A percentile compares a stretch with the other conserved stretches of the same genome.
These are phyloP conservation scores for Fusarium sterilihyphosum DNA, from an alignment of 2,329 filamentous ascomycete species.

Conservation along the genomic window DNA sequence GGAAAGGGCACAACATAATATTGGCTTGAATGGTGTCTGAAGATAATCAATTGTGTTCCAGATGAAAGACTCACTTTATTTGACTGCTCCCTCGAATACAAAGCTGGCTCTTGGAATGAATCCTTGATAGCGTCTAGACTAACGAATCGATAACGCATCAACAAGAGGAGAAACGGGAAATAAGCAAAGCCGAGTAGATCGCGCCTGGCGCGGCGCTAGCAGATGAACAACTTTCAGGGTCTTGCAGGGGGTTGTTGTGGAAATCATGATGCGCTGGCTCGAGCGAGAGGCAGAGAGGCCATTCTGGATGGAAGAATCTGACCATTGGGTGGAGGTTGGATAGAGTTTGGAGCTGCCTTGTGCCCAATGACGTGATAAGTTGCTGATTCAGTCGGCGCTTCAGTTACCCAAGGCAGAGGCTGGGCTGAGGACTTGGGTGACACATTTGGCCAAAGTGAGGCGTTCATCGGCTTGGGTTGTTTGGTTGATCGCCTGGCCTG, in stretches of 20 bases:
- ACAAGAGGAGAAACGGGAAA: constrained; percentile 20
- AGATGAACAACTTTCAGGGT: constrained; percentile 25
- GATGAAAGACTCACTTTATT: neutral
- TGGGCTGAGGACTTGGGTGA: constrained; percentile 7
- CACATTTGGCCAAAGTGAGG: constrained; percentile 24
- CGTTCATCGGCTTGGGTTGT: constrained; percentile 15
- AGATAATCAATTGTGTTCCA: constrained; percentile 2
- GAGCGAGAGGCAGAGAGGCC: neutral
- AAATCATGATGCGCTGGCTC: constrained; percentile 15
- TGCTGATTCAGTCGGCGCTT: constrained; percentile 20
- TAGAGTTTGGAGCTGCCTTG: constrained; percentile 14
- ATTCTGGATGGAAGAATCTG: neutral
- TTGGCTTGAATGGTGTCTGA: neutral
- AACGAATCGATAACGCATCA: constrained; percentile 18
- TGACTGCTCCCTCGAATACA: constrained; percentile 7
- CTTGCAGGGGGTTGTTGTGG: constrained; percentile 24
- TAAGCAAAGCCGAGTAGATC: constrained; percentile 23
- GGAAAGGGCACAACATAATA: neutral
- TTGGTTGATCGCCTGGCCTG: constrained; percentile 16
- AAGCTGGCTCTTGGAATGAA: constrained; percentile 22
- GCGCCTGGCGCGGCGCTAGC: constrained; percentile 30
- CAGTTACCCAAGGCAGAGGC: neutral
- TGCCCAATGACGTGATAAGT: constrained; percentile 27
- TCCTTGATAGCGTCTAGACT: neutral
- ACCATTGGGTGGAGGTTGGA: neutral